Conservation (phyloP, 768 basidiomycete genomes). For the Tricholoma matsutake region DNA sequence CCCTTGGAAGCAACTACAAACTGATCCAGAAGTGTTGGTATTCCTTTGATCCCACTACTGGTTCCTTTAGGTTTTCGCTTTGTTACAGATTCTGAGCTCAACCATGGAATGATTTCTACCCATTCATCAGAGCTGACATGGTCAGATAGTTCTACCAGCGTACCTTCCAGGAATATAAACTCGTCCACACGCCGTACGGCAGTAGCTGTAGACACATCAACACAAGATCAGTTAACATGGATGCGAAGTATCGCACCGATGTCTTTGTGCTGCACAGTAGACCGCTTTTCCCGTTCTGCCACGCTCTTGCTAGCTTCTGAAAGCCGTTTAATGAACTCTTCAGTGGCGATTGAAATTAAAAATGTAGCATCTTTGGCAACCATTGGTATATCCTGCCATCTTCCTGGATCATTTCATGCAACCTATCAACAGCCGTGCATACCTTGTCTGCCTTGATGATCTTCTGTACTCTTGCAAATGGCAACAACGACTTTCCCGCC, state of each 20-base stretch:
- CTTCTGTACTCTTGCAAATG: constrained; percentile 75
- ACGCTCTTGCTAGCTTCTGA: constrained; percentile 67
- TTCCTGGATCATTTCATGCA: background rate
- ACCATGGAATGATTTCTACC: constrained; percentile 59
- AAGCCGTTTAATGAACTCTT: constrained; percentile 81
- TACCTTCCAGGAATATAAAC: constrained; percentile 78
- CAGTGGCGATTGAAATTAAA: constrained; percentile 79
- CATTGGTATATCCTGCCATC: constrained; percentile 65
- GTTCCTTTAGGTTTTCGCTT: constrained; percentile 41
- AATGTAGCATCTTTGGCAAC: constrained; percentile 77
- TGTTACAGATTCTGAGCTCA: constrained; percentile 38
- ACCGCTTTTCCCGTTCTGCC: constrained; percentile 67
- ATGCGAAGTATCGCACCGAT: constrained; percentile 49
- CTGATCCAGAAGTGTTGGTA: constrained; percentile 45
- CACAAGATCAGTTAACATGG: background rate
- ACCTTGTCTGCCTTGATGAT: constrained; percentile 88
- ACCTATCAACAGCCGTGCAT: constrained; percentile 10
- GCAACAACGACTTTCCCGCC: constrained; percentile 69
- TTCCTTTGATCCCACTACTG: constrained; percentile 19
- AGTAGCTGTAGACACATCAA: constrained; percentile 39
- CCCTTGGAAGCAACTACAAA: constrained; percentile 37
- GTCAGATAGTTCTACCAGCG: constrained; percentile 1
- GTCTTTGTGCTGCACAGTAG: constrained; percentile 77
- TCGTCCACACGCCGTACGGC: constrained; percentile 69
- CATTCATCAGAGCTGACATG: background rate